Conservation (phyloP, 169 alveolate genomes). For the Eimeria praecox region DNA sequence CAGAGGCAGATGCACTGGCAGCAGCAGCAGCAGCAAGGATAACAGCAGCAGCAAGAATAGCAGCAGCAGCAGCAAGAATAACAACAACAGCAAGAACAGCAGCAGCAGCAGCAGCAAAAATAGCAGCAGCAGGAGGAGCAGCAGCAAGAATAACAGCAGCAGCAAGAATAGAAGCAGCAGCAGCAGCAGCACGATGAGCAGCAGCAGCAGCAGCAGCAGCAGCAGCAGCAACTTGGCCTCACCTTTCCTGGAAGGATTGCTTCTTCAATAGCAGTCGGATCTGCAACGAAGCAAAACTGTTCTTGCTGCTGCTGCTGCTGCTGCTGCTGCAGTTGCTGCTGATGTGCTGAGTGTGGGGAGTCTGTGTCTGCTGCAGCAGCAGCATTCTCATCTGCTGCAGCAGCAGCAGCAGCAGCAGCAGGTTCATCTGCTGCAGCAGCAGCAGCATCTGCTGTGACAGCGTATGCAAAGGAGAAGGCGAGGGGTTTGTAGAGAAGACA, state of each 20-base stretch:
- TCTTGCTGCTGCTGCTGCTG: conserved; percentile 38
- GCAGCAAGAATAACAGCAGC: conserved; percentile 33
- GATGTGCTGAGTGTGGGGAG: background rate
- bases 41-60: conserved; percentile 25
- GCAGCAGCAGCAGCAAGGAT: background rate
- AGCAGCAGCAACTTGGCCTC: background rate
- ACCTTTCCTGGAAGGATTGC: background rate
- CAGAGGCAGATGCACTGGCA: background rate
- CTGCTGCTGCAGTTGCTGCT: conserved; percentile 1
- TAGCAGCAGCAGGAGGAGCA: background rate
- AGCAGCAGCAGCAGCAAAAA: background rate
- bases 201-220: conserved; percentile 21
- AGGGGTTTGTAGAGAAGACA: background rate
- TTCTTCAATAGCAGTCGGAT: background rate
- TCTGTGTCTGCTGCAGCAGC: background rate
- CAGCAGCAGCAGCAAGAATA: conserved; percentile 11
- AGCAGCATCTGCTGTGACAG: background rate
- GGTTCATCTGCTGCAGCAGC: background rate
- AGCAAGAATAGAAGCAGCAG: background rate
- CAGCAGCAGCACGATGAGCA: background rate
- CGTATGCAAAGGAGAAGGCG: background rate
- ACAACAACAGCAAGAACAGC: background rate
- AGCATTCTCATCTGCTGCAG: background rate
- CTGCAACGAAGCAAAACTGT: conserved; percentile 17
- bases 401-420: background rate